phyloP scores from a whole-genome alignment of 352 stramenopile species.

The Pilasporangium apinafurcum region DNA sequence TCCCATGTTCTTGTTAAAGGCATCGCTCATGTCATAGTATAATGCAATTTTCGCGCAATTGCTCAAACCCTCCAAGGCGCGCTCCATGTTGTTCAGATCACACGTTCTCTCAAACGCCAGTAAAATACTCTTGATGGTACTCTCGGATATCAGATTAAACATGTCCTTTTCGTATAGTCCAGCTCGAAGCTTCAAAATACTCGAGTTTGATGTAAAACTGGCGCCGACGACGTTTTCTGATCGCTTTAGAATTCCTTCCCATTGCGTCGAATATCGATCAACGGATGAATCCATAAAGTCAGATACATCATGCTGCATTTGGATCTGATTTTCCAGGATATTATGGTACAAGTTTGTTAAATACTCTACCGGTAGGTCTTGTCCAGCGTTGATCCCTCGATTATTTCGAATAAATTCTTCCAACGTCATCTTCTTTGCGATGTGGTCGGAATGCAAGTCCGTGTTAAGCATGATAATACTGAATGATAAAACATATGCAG shows the following conservation, averaged over 20 bases:
- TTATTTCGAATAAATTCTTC: conserved; percentile 88
- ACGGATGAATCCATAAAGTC: conserved; percentile 76
- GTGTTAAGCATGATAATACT: conserved; percentile 99
- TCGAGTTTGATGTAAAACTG: conserved; percentile 83
- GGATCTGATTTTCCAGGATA: conserved; percentile 78
- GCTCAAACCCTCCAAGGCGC: conserved; percentile 67
- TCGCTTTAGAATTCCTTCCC: conserved; percentile 82
- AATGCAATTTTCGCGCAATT: conserved; percentile 84
- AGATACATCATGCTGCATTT: conserved; percentile 86
- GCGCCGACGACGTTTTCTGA: conserved; percentile 83
- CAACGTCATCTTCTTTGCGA: conserved; percentile 85
- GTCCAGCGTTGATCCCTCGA: conserved; percentile 72
- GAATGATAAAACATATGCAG: conserved; percentile 96
- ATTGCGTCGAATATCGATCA: conserved; percentile 84
- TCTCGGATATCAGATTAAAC: conserved; percentile 80
- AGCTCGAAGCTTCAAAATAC: conserved; percentile 77
- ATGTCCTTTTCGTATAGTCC: conserved; percentile 86
- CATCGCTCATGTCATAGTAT: conserved; percentile 73
- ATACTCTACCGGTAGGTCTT: conserved; percentile 73
- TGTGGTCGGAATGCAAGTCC: conserved; percentile 94
- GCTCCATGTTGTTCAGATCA: conserved; percentile 81
- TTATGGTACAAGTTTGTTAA: conserved; percentile 74
- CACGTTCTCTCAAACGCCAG: conserved; percentile 81
- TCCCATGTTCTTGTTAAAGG: conserved; percentile 83
- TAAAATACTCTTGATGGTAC: conserved; percentile 72